Evolutionary conservation across 177 flowering plant genomes (phyloP), one percentile per base, ranked within the genome.

Genomic region (Telopea speciosissima): DNA sequence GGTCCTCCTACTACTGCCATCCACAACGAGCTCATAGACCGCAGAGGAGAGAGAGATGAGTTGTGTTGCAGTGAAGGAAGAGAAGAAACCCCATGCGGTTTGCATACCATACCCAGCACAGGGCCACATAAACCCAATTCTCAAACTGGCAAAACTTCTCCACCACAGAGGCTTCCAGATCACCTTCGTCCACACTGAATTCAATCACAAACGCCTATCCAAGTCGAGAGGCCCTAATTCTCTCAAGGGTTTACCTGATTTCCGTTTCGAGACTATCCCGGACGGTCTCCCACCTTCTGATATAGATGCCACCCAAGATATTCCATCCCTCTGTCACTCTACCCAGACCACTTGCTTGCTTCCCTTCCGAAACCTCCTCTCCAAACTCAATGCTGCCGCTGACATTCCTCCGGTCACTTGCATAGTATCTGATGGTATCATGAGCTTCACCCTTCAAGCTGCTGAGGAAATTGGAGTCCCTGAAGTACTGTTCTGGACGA

Each of bases 101-200:
- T 73, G 76, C 52, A 49, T 82, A 3, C 82, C 84, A 16, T 77
- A 54, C 67, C 84, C 84, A 11, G 72, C 79, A 4, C 84, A 79
- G 52, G 82, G 82, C 44, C 84, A 82, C 72, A 77, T 77, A n/a
- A 79, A 69, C 66, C 80, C 82, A 24, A 79, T 79, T 77, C 28
- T 77, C 0, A 70, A 79, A 24, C 70, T 82, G 21, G 84, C 82
- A 25, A 77, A 79, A 68, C 71, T 75, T 25, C 82, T 79, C n/a
- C 75, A 81, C 58, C 40, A 25, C 33, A 71, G 64, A 42, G 84
- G 82, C 73, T 81, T 81, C 68, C 68, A 75, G 52, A 73, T 80
- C 24, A 77, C 81, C 65, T 78, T 80, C 59, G 72, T 80, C 60
- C 58, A 74, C 74, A 77, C 75, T 0, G 76, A 75, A 24, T 77